Evolutionary conservation across 495 filamentous ascomycete species (phyloP).

Genomic region (Xylona heveae): DNA sequence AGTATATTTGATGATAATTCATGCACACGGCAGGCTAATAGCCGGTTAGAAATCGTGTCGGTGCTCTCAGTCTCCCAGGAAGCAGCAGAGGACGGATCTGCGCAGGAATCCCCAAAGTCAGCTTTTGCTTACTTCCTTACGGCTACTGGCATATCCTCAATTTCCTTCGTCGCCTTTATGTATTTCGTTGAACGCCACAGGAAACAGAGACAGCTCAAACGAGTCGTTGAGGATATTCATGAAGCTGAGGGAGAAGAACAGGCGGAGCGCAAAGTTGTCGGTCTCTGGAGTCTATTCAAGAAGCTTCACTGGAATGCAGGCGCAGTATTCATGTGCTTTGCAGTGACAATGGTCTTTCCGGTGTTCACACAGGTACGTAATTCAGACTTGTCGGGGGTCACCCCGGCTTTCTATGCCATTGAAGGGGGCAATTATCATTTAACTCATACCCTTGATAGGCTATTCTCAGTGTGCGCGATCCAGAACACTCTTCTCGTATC

Average conservation of each 20-base stretch:
- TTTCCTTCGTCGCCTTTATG: conserved; percentile 34
- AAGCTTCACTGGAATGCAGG: conserved; percentile 53
- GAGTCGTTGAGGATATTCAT: conserved; percentile 18
- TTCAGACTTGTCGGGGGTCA: conserved; percentile 24
- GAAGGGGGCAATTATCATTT: too few relatives aligned
- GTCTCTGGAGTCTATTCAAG: conserved; percentile 40
- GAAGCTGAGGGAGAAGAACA: conserved; percentile 22
- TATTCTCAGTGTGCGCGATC: conserved; percentile 24
- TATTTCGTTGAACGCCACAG: conserved; percentile 19
- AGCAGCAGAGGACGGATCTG: conserved; percentile 7
- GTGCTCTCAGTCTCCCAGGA: conserved; percentile 42
- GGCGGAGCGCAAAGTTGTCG: conserved; percentile 30
- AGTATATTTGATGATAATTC: neutral
- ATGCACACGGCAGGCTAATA: neutral
- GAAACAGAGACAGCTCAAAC: conserved; percentile 6
- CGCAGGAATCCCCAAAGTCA: conserved; percentile 31
- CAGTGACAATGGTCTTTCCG: conserved; percentile 81
- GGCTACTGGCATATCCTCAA: conserved; percentile 40
- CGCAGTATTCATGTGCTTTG: conserved; percentile 58
- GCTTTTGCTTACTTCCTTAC: conserved; percentile 87
- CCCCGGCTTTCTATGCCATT: too few relatives aligned
- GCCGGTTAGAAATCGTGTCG: conserved; percentile 39
- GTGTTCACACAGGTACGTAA: conserved; percentile 71
- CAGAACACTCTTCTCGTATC: conserved; percentile 28
- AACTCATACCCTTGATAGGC: neutral